A percentile compares a stretch with the other conserved stretches of the same genome.
phyloP scores from a whole-genome alignment of 2,329 filamentous ascomycete species.

The Endoconidiophora polonica region DNA sequence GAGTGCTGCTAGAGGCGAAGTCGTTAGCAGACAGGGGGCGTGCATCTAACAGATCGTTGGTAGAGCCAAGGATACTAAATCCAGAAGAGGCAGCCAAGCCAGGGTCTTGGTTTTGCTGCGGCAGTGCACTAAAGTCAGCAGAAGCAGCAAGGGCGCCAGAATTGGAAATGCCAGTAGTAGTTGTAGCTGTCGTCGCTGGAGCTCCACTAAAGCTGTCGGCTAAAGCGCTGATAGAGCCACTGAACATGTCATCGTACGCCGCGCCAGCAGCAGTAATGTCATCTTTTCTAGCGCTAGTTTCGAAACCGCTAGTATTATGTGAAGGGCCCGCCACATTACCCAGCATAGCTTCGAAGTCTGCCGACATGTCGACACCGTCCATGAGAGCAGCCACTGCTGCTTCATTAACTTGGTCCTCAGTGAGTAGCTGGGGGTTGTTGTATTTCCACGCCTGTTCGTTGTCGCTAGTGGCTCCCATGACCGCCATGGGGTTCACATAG shows the following conservation, averaged over 20 bases:
- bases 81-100: no score
- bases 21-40: slow-evolving; percentile 2
- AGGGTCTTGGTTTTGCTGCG: neutral
- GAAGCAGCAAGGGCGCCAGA: neutral
- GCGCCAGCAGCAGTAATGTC: neutral
- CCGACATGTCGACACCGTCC: neutral
- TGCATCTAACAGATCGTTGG: neutral
- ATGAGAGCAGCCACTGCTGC: neutral
- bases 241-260: neutral
- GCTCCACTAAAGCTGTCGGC: slow-evolving; percentile 4
- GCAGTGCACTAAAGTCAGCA: neutral
- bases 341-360: no score
- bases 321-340: no score
- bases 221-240: slow-evolving; percentile 1
- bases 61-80: slow-evolving; percentile 1
- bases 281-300: neutral
- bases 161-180: neutral
- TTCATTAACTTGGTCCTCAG: neutral
- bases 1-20: neutral
- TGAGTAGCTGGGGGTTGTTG: slow-evolving; percentile 6
- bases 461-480: slow-evolving; percentile 29
- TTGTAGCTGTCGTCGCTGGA: neutral
- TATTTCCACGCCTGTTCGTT: slow-evolving; percentile 17
- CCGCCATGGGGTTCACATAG: slow-evolving; percentile 34
- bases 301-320: neutral